Percentiles rank a stretch among this genome's conserved stretches.
Conservation (phyloP, 2,329 filamentous ascomycete species). For the Paraphoma chrysanthemicola region DNA sequence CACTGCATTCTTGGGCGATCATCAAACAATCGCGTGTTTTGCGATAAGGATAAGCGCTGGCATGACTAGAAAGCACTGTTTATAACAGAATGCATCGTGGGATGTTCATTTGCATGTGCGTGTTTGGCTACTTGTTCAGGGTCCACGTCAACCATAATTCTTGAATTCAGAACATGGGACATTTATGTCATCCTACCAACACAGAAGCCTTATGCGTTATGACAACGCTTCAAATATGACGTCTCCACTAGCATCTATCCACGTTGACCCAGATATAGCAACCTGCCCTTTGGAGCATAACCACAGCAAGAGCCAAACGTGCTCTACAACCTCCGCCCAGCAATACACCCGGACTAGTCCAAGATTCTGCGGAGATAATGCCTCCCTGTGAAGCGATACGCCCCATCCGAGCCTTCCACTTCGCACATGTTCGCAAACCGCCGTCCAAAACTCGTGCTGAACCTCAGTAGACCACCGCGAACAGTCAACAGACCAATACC, state of each 20-base stretch:
- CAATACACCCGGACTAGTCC: constrained; percentile 71
- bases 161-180: background rate
- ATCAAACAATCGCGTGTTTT: background rate
- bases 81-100: no score
- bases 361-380: constrained; percentile 18
- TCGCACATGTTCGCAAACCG: constrained; percentile 66
- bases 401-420: constrained; percentile 71
- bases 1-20: background rate
- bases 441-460: constrained; percentile 66
- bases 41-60: background rate
- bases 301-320: constrained; percentile 78
- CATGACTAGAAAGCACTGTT: no score
- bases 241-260: constrained; percentile 70
- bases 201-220: background rate
- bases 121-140: background rate
- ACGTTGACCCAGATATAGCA: constrained; percentile 64
- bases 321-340: constrained; percentile 75
- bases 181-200: background rate
- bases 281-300: constrained; percentile 72
- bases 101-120: no score
- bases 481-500: constrained; percentile 76
- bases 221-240: constrained; percentile 58
- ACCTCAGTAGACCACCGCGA: constrained; percentile 58
- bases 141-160: background rate
- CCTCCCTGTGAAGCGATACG: constrained; percentile 60